These are phyloP conservation scores for Dryadomyces sulphureus DNA, from an alignment of 2,329 filamentous ascomycete species.

Conservation along the genomic window DNA sequence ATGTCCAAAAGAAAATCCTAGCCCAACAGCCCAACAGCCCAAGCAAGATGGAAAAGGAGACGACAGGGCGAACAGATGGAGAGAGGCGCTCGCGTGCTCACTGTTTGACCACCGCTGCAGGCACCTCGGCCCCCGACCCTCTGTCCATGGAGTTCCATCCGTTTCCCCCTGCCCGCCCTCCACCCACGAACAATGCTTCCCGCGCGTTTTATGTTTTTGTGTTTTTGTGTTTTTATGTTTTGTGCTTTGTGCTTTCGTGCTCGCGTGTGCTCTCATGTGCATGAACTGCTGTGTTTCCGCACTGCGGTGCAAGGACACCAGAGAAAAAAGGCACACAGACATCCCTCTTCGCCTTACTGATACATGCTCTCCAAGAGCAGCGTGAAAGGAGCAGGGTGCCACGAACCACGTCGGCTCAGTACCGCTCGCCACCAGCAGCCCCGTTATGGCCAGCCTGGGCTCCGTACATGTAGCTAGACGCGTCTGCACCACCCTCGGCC, in stretches of 20 bases:
- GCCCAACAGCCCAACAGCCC: no score
- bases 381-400: background rate
- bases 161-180: no score
- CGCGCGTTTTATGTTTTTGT: no score
- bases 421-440: conserved; percentile 34
- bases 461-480: conserved; percentile 34
- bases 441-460: conserved; percentile 45
- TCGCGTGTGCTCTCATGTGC: background rate
- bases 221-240: background rate
- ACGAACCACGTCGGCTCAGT: conserved; percentile 18
- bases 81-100: no score
- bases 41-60: no score
- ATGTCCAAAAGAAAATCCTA: no score
- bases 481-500: conserved; percentile 26
- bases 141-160: no score
- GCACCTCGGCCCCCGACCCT: no score
- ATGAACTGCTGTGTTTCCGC: conserved; percentile 4
- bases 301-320: background rate
- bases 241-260: background rate
- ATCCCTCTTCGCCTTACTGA: conserved; percentile 4
- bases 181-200: no score
- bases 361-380: conserved; percentile 5
- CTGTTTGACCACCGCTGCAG: no score
- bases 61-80: no score
- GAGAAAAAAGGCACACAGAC: conserved; percentile 1